Conservation (phyloP, 2,329 filamentous ascomycete species). For the Cladosporium sp. region DNA sequence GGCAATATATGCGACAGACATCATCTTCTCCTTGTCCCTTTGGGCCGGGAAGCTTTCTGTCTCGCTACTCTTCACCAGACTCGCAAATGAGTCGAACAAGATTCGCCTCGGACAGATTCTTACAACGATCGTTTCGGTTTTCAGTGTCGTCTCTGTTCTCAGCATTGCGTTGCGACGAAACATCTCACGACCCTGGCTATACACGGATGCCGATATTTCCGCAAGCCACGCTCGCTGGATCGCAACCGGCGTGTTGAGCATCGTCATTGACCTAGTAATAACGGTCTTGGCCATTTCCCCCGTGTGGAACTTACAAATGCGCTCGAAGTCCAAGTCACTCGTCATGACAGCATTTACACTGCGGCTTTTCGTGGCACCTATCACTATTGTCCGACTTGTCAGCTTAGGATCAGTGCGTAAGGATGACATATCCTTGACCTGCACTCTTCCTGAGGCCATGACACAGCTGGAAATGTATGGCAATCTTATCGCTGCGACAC, state of each 20-base stretch:
- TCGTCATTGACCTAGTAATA: constrained; percentile 12
- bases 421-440: constrained; percentile 15
- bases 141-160: neutral
- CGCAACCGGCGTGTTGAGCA: constrained; percentile 4
- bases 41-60: constrained; percentile 18
- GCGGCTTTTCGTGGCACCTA: constrained; percentile 13
- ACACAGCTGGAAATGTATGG: constrained; percentile 20
- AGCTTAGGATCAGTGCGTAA: constrained; percentile 4
- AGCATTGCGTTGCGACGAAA: neutral
- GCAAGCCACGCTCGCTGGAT: constrained; percentile 1
- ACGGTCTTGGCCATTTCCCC: constrained; percentile 11
- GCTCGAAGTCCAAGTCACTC: constrained; percentile 12
- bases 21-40: constrained; percentile 14
- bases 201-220: neutral
- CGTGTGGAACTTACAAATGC: constrained; percentile 17
- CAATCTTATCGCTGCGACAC: constrained; percentile 17
- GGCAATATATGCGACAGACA: constrained; percentile 15
- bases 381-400: constrained; percentile 15
- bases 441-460: constrained; percentile 10
- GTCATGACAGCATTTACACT: constrained; percentile 18
- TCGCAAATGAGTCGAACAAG: constrained; percentile 10
- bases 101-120: constrained; percentile 2
- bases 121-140: neutral
- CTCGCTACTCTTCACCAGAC: constrained; percentile 14
- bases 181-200: constrained; percentile 9